Percentiles rank a stretch among this genome's conserved stretches.
phyloP scores from a whole-genome alignment of 2,329 filamentous ascomycete genomes.

The Pestalotiopsis sp. region DNA sequence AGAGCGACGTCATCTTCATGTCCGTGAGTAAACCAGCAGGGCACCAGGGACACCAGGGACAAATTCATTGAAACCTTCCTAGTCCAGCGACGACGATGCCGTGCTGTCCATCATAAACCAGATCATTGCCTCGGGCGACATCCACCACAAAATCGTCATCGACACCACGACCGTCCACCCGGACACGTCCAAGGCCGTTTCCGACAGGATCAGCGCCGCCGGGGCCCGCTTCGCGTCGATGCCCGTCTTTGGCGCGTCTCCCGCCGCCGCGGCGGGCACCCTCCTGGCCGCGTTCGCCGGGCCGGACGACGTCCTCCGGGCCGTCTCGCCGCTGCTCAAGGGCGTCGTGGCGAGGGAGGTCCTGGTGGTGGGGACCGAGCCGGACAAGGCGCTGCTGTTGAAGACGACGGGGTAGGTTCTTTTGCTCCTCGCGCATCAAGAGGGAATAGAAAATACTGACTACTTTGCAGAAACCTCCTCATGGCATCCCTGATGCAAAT shows the following conservation, averaged over 20 bases:
- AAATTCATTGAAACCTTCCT: constrained; percentile 17
- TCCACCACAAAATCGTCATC: constrained; percentile 43
- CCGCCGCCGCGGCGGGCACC: constrained; percentile 46
- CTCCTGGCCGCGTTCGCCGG: constrained; percentile 51
- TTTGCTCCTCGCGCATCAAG: too few relatives aligned
- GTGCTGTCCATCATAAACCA: constrained; percentile 33
- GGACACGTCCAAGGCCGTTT: constrained; percentile 35
- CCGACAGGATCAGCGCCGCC: constrained; percentile 27
- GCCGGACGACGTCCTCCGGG: constrained; percentile 33
- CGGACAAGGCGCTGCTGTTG: constrained; percentile 45
- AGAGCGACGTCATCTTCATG: constrained; percentile 1
- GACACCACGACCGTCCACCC: constrained; percentile 56
- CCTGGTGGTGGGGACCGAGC: constrained; percentile 44
- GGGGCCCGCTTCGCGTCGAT: constrained; percentile 42
- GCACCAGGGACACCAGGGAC: background rate
- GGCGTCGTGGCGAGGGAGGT: constrained; percentile 44
- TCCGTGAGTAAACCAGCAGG: background rate
- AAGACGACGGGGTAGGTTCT: constrained; percentile 47
- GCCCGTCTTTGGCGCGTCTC: constrained; percentile 54
- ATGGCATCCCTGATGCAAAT: constrained; percentile 52
- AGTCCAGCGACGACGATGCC: constrained; percentile 45
- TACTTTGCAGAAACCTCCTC: constrained; percentile 44
- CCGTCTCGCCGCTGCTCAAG: constrained; percentile 40
- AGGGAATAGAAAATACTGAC: background rate
- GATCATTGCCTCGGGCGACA: constrained; percentile 22